A percentile compares a stretch with the other conserved stretches of the same genome.
Evolutionary conservation across 2,329 filamentous ascomycete genomes (phyloP).

Genomic region (Aspergillus puulaauensis): DNA sequence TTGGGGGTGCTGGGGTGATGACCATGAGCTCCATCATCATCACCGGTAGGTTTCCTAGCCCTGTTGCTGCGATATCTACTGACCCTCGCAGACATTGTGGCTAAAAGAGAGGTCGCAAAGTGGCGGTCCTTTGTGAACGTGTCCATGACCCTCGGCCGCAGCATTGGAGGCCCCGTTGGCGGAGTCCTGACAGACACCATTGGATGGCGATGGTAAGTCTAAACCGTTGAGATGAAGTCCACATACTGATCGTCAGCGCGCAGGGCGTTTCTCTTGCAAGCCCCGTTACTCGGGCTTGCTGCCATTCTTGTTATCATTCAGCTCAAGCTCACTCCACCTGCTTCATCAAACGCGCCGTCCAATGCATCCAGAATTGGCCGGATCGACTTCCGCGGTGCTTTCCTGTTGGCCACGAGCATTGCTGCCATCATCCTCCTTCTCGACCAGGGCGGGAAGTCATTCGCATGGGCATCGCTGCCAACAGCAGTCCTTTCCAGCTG

Average conservation of each 20-base stretch:
- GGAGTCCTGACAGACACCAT: conserved; percentile 62
- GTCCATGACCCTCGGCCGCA: conserved; percentile 50
- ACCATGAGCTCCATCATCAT: conserved; percentile 49
- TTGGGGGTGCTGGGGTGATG: conserved; percentile 47
- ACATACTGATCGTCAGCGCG: neutral
- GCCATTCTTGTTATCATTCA: conserved; percentile 43
- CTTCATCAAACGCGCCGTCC: neutral
- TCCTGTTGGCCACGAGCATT: conserved; percentile 46
- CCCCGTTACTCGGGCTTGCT: conserved; percentile 25
- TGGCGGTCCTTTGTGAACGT: conserved; percentile 55
- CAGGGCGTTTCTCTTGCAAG: conserved; percentile 32
- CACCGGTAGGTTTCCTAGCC: conserved; percentile 26
- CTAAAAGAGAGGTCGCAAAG: conserved; percentile 48
- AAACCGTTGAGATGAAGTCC: accelerated
- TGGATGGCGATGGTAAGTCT: conserved; percentile 63
- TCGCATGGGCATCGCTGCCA: conserved; percentile 31
- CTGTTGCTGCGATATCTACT: neutral
- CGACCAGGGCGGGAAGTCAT: conserved; percentile 49
- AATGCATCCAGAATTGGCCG: conserved; percentile 44
- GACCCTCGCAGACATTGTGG: conserved; percentile 43
- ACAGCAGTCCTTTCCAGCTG: conserved; percentile 18
- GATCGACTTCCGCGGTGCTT: conserved; percentile 60
- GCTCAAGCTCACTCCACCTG: conserved; percentile 34
- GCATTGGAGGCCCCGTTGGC: conserved; percentile 56
- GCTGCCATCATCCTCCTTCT: conserved; percentile 47